Evolutionary conservation across 495 filamentous ascomycete species (phyloP).

Genomic region (Hypoxylon subgilvum): DNA sequence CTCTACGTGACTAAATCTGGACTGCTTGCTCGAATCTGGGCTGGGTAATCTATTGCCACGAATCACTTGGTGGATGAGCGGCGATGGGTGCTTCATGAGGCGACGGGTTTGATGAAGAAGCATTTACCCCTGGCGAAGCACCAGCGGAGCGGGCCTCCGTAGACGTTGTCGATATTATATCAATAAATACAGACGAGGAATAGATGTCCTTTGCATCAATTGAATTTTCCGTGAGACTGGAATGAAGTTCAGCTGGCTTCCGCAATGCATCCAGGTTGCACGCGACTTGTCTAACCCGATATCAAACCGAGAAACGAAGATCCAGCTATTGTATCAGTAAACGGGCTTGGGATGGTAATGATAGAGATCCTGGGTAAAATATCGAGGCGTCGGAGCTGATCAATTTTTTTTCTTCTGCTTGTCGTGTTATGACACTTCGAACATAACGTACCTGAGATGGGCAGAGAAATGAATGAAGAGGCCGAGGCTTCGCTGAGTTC

Average conservation of each 20-base stretch:
- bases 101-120: background rate
- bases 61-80: background rate
- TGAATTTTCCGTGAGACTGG: background rate
- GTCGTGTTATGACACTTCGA: background rate
- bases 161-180: background rate
- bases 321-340: too few species aligned
- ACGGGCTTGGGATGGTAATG: too few species aligned
- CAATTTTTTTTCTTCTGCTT: background rate
- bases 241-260: background rate
- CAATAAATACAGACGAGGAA: background rate
- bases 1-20: background rate
- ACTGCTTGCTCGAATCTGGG: slow-evolving; percentile 18
- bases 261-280: background rate
- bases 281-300: background rate
- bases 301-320: background rate
- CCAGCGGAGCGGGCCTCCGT: slow-evolving; percentile 16
- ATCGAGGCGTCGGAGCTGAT: background rate
- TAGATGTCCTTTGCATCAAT: background rate
- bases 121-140: slow-evolving; percentile 17
- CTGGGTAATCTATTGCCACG: slow-evolving; percentile 15
- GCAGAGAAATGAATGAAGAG: slow-evolving; percentile 10
- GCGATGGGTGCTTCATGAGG: background rate
- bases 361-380: background rate
- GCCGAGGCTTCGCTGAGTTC: slow-evolving; percentile 4
- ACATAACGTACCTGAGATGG: too few species aligned